A percentile compares a stretch with the other conserved stretches of the same genome.
Conservation (phyloP, 2,329 filamentous ascomycete genomes). For the Talaromyces rugulosus region DNA sequence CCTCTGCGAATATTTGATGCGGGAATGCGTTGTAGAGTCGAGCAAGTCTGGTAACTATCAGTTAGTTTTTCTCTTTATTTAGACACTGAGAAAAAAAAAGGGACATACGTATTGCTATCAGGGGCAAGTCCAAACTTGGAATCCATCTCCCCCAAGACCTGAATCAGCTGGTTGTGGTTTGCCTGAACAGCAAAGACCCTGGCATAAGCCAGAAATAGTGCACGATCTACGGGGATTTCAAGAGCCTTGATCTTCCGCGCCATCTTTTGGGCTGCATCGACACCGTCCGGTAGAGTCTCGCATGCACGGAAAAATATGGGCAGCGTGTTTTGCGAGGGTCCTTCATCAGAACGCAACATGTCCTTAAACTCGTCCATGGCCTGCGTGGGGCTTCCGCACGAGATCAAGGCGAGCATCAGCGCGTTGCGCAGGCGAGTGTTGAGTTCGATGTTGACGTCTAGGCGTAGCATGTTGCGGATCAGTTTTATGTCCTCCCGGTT, state of each 20-base stretch:
- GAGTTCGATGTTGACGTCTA: constrained; percentile 75
- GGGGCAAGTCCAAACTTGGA: constrained; percentile 62
- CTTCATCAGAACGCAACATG: constrained; percentile 78
- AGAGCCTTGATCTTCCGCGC: constrained; percentile 58
- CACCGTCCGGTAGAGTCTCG: constrained; percentile 51
- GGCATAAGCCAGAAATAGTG: constrained; percentile 72
- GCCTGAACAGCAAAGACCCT: constrained; percentile 71
- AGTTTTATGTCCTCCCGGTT: constrained; percentile 65
- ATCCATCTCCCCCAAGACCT: constrained; percentile 64
- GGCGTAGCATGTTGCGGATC: constrained; percentile 90
- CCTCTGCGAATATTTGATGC: constrained; percentile 59
- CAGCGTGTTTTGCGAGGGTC: constrained; percentile 76
- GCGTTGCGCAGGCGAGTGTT: constrained; percentile 75
- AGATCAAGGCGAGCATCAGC: constrained; percentile 79
- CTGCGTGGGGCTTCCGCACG: constrained; percentile 60
- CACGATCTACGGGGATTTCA: constrained; percentile 71
- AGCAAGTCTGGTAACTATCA: constrained; percentile 55
- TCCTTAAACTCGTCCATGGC: constrained; percentile 79
- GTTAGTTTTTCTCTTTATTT: constrained; percentile 7
- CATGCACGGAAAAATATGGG: constrained; percentile 77
- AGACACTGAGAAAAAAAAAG: constrained; percentile 1
- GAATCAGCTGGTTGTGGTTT: constrained; percentile 63
- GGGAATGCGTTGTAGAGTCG: constrained; percentile 71
- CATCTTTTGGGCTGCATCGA: constrained; percentile 49
- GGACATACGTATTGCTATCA: constrained; percentile 66